Conservation (phyloP, 176 grass and related monocot species). For the sorghum (Sorghum bicolor) region DNA sequence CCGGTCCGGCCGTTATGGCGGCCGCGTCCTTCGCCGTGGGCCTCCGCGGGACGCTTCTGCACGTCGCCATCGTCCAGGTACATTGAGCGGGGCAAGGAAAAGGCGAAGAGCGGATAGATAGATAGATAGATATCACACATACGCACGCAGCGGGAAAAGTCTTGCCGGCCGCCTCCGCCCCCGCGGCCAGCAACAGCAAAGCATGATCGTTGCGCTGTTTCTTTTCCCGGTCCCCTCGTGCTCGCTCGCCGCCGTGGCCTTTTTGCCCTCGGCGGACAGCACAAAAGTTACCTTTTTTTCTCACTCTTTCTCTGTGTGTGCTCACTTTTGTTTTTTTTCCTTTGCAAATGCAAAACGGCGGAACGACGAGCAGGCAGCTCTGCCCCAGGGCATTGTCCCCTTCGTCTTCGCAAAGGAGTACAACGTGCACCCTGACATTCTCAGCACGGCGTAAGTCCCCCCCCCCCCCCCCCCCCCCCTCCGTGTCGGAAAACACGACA, state of each 20-base stretch:
- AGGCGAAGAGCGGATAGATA: not conserved
- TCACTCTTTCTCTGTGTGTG: not conserved
- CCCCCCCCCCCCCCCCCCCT: too few species aligned
- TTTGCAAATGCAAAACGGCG: conserved; percentile 10
- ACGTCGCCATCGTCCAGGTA: conserved; percentile 98
- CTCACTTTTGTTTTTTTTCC: not conserved
- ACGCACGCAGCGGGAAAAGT: conserved; percentile 15
- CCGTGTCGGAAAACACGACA: not conserved
- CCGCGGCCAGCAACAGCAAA: not conserved
- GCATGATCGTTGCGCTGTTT: not conserved
- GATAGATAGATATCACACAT: not conserved
- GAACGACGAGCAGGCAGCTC: conserved; percentile 58
- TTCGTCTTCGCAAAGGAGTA: conserved; percentile 99
- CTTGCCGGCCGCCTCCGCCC: not conserved
- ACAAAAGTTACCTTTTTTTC: conserved; percentile 24
- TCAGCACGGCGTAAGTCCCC: conserved; percentile 86
- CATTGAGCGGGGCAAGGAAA: not conserved
- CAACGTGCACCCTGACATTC: conserved; percentile 92
- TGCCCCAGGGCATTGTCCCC: conserved; percentile 97
- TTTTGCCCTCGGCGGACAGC: conserved; percentile 28
- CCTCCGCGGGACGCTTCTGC: conserved; percentile 89
- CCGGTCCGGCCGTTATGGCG: conserved; percentile 73
- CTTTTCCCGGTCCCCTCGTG: not conserved
- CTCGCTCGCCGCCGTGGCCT: not conserved
- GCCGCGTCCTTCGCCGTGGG: conserved; percentile 88